phyloP scores from a whole-genome alignment of 441 rosid species.

The Populus hybrid region DNA sequence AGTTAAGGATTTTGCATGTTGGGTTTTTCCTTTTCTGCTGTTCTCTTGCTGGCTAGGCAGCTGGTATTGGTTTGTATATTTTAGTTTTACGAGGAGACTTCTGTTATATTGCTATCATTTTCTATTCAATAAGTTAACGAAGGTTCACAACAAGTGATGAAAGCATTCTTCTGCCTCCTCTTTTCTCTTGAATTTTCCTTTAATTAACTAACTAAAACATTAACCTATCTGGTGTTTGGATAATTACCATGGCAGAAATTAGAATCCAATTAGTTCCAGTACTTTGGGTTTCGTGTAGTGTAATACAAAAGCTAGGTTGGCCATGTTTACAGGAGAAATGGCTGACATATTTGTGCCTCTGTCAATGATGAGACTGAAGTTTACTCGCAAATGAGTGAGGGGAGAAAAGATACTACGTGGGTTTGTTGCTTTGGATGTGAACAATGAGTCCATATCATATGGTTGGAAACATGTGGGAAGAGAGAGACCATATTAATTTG shows the following conservation, averaged over 20 bases:
- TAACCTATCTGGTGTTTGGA: neutral
- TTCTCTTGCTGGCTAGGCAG: no score
- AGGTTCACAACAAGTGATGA: neutral
- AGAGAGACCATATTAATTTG: neutral
- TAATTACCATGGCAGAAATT: no score
- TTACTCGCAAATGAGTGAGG: no score
- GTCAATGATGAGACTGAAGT: neutral
- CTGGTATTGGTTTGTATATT: slow-evolving; percentile 12
- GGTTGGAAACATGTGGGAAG: neutral
- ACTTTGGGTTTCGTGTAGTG: neutral
- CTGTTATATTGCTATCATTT: slow-evolving; percentile 7
- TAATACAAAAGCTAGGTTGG: neutral
- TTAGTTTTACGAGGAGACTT: neutral
- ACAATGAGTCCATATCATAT: no score
- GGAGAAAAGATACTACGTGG: no score
- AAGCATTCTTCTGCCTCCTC: neutral
- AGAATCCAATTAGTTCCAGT: no score
- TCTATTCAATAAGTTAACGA: slow-evolving; percentile 5
- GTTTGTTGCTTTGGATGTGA: no score
- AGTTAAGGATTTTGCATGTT: no score
- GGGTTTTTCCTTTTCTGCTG: neutral
- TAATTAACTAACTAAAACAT: neutral
- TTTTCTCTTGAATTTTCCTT: no score
- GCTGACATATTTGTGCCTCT: neutral
- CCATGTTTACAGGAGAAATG: neutral